Conservation (phyloP, 768 basidiomycete species). For the Mycena galopus region DNA sequence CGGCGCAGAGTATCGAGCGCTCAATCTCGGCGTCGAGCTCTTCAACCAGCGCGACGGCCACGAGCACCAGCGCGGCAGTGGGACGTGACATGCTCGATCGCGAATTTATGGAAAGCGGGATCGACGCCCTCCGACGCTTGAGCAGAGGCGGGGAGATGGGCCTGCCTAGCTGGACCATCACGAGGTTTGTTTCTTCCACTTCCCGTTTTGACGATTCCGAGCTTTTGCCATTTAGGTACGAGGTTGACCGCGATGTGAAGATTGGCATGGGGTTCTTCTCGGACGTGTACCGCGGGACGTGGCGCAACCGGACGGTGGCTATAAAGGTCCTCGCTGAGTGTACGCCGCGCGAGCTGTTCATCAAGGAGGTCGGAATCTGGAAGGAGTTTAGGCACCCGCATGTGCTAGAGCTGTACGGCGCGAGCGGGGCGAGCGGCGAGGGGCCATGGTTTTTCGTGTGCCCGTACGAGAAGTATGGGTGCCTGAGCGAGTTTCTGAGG, state of each 20-base stretch:
- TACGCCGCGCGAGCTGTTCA: conserved; percentile 74
- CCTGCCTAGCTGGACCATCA: conserved; percentile 84
- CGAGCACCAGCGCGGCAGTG: conserved; percentile 19
- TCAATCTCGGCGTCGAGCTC: conserved; percentile 37
- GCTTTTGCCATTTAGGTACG: conserved; percentile 61
- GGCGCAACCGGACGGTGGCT: conserved; percentile 75
- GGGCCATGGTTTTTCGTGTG: conserved; percentile 87
- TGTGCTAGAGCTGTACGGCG: conserved; percentile 82
- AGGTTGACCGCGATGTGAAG: conserved; percentile 77
- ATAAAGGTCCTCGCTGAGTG: conserved; percentile 78
- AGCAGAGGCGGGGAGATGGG: conserved; percentile 56
- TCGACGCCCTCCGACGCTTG: conserved; percentile 78
- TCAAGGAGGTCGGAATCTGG: conserved; percentile 82
- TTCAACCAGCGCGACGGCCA: conserved; percentile 24
- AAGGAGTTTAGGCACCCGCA: conserved; percentile 74
- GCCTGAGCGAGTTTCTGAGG: conserved; percentile 56
- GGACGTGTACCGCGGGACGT: conserved; percentile 81
- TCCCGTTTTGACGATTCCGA: neutral
- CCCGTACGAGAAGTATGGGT: conserved; percentile 77
- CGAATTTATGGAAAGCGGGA: conserved; percentile 79
- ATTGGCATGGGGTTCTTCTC: conserved; percentile 85
- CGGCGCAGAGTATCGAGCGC: conserved; percentile 34
- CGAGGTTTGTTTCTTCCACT: conserved; percentile 54
- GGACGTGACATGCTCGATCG: conserved; percentile 67
- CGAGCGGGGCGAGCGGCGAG: conserved; percentile 76